Base-by-base conservation (phyloP, 768 basidiomycete species). In the Ephemerocybe angulata region DNA sequence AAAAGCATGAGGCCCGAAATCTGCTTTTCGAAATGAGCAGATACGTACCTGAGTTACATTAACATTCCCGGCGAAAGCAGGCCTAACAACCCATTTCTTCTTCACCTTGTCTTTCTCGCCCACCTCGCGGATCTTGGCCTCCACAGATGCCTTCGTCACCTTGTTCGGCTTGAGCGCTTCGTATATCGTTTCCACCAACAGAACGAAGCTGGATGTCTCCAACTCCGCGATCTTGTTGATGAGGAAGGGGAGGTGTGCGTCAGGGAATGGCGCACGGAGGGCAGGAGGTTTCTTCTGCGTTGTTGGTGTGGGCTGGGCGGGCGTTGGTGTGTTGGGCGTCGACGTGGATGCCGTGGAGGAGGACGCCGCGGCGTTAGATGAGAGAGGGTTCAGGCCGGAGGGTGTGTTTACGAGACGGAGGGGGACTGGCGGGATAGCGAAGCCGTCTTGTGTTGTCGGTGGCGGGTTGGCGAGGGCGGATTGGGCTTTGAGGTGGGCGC, bases 111-210 rank as follows among this genome's bases (percentile, higher is more conserved):
- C 85, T 64, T 88, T 92, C 69, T 86, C 87, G 15, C 82, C 77
- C 12, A 92, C 79, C 67, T 92, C 89, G 43, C 81, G 76, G 33
- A 94, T 75, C 67, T 93, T 93, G 2, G 83, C 84, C 67, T 91
- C 89, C 42, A 94, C 84, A 3, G 88, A 83, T 48, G 85, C 88
- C 77, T 93, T 93, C 75, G 87, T 91, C 58, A 92, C 80, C 54
- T 85, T 86, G 59, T 87, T 72, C n/a, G 67, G 68, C 29, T 81
- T 81, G 37, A 93, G 73, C 25, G 87, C 87, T 58, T 86, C 82
- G 62, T 85, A 82, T 59, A 93, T 78, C 7, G 82, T 77, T 56
- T 93, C 90, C 0, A 92, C 79, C 27, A 94, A 80, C 52, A 83
- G 78, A 7, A 76, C 77, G 24, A 90, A 73, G 58, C 76, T 91